Evolutionary conservation across 208 protist genomes (phyloP), one percentile per base, ranked within the genome.

Genomic region (Porcisia hertigi): DNA sequence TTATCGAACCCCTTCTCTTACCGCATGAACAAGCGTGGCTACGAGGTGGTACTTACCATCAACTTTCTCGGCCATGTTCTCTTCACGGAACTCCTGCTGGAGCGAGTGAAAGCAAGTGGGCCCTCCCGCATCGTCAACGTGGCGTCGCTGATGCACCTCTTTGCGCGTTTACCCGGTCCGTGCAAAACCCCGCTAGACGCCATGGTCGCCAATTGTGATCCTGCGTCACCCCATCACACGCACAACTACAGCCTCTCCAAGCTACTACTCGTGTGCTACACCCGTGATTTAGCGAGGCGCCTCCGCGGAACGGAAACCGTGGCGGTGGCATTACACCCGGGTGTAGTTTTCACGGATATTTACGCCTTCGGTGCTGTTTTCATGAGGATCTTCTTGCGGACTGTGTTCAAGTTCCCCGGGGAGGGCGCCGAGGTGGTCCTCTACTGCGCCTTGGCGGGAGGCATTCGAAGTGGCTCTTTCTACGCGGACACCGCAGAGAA

Each of bases 211-310:
- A 85, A 90, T 70, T 86, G 83, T 76, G 71, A 79, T 16, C 83
- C 78, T 0, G 25, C 63, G 34, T 83, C 78, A 25, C 75, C 76
- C 16, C 45, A 82, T 16, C 66, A 84, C 53, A 84, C 80, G 20
- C 79, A 69, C 60, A 90, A 86, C 71, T 90, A 88, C 79, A 84
- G 83, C 43, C 81, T 90, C 20, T 90, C 83, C 3, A 90, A 88
- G 77, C 74, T 90, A 41, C 81, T 87, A 47, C 53, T 90, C n/a
- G 72, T 90, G 39, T 86, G 81, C 78, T 90, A 90, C 80, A 88
- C 83, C 8, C 72, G 83, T 53, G 86, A 87, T 64, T 74, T 88
- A 16, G 86, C 83, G 25, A 55, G 72, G 18, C 83, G 83, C 1
- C 77, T 90, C 64, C 73, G 67, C 34, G 81, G 76, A 16, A 84